A percentile compares a stretch with the other conserved stretches of the same genome.
Evolutionary conservation across 2,329 filamentous ascomycete genomes (phyloP).

Genomic region (Penicillium sp.): DNA sequence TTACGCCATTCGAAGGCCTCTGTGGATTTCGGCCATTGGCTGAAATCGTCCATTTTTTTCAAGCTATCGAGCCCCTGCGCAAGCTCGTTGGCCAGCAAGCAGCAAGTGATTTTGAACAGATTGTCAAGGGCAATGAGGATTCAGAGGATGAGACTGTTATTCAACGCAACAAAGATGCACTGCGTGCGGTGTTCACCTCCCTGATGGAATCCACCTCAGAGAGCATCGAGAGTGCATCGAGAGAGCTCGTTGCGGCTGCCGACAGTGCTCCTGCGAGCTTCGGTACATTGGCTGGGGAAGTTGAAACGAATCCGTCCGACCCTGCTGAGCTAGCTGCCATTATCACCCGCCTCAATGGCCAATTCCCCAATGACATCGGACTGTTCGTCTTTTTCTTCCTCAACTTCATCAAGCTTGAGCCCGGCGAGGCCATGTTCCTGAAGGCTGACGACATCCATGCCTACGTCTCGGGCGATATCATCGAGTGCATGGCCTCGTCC

Average conservation of each 20-base stretch:
- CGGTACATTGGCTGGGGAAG: constrained; percentile 52
- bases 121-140: constrained; percentile 56
- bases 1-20: constrained; percentile 92
- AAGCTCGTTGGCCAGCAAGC: constrained; percentile 58
- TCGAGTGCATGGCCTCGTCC: constrained; percentile 98
- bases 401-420: constrained; percentile 83
- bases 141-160: constrained; percentile 46
- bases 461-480: constrained; percentile 74
- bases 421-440: constrained; percentile 93
- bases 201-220: constrained; percentile 75
- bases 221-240: constrained; percentile 61
- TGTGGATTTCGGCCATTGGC: constrained; percentile 88
- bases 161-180: constrained; percentile 69
- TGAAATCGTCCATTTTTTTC: constrained; percentile 83
- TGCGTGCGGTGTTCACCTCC: constrained; percentile 71
- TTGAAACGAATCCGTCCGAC: constrained; percentile 37
- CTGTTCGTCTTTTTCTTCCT: constrained; percentile 96
- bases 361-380: constrained; percentile 88
- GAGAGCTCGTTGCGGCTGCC: constrained; percentile 69
- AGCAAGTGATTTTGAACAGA: constrained; percentile 55
- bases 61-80: constrained; percentile 62
- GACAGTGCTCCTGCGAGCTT: constrained; percentile 68
- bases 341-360: constrained; percentile 69
- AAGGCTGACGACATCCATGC: constrained; percentile 97
- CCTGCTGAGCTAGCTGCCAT: constrained; percentile 69